phyloP scores from a whole-genome alignment of 495 filamentous ascomycete genomes.

The Podospora conica region DNA sequence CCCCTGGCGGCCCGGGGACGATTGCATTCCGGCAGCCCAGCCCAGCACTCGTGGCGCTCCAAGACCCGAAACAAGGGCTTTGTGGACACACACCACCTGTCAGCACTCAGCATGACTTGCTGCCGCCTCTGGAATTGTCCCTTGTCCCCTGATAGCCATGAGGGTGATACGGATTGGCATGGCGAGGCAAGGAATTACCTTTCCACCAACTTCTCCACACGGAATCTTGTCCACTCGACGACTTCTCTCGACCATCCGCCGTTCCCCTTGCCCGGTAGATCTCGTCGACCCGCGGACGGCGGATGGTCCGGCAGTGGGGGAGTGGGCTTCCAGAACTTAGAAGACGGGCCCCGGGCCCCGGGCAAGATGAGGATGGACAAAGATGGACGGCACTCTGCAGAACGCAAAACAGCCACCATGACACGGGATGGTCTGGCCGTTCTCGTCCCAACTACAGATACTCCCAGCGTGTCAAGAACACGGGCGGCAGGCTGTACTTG shows the following conservation, averaged over 20 bases:
- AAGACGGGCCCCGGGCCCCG: not conserved
- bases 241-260: not conserved
- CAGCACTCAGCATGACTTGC: not conserved
- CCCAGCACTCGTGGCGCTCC: not conserved
- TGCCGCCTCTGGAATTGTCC: not conserved
- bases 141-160: not conserved
- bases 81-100: not conserved
- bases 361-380: not conserved
- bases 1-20: too few species aligned
- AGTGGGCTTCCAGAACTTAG: constrained; percentile 2
- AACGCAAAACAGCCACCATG: constrained; percentile 11
- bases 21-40: not conserved
- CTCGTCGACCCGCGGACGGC: not conserved
- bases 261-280: not conserved
- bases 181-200: not conserved
- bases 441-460: not conserved
- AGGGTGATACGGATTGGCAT: not conserved
- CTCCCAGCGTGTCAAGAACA: too few species aligned
- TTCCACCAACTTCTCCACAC: constrained; percentile 1
- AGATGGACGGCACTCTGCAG: constrained; percentile 12
- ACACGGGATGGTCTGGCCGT: not conserved
- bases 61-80: not conserved
- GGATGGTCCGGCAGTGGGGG: not conserved
- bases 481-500: not conserved
- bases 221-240: not conserved